Evolutionary conservation across 345 rosid species (phyloP).

Genomic region (Pseudoturritis turrita): DNA sequence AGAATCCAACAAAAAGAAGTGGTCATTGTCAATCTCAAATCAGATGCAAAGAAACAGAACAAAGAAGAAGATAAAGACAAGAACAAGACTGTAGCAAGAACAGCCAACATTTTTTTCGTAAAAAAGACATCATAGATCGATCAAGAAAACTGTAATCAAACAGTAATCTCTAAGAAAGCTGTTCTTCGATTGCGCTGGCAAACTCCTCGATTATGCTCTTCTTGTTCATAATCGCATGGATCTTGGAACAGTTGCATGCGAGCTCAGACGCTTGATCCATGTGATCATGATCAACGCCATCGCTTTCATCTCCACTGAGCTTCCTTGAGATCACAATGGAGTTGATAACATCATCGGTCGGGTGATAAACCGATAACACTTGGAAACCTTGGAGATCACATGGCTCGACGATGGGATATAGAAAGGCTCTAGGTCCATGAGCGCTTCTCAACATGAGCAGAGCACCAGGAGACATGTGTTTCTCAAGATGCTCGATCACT

Average conservation of each 20-base stretch:
- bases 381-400: conserved; percentile 71
- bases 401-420: conserved; percentile 72
- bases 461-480: conserved; percentile 71
- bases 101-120: not conserved
- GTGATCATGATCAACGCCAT: conserved; percentile 6
- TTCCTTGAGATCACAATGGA: conserved; percentile 71
- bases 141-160: conserved; percentile 3
- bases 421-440: conserved; percentile 88
- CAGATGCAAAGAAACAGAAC: conserved; percentile 14
- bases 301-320: not conserved
- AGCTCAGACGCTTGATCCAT: conserved; percentile 31
- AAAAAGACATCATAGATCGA: not conserved
- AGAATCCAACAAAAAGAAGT: conserved; percentile 13
- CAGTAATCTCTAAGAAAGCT: conserved; percentile 18
- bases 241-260: conserved; percentile 46
- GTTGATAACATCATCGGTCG: conserved; percentile 80
- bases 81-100: conserved; percentile 11
- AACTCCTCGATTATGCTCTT: conserved; percentile 63
- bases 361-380: conserved; percentile 73
- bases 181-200: conserved; percentile 42
- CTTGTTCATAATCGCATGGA: conserved; percentile 46
- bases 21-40: conserved; percentile 11
- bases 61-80: not conserved
- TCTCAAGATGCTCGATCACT: conserved; percentile 62
- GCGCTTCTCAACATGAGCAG: conserved; percentile 83